Evolutionary conservation across 2,329 filamentous ascomycete genomes (phyloP), one percentile per base, ranked within the genome.

Genomic region (Fusarium redolens): DNA sequence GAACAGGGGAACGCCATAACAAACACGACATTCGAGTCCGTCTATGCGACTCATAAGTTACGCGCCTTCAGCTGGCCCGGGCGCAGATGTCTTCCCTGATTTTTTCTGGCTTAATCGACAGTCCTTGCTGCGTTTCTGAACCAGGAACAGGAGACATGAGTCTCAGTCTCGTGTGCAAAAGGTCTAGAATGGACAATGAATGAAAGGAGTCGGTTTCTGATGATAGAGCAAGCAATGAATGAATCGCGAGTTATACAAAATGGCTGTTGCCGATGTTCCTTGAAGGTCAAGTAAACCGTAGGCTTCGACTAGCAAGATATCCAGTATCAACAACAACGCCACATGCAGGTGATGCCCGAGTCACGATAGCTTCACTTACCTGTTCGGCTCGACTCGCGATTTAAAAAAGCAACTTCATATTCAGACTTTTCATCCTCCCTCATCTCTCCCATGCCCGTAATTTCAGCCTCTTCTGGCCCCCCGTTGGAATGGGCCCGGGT

Each of bases 401-500:
- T 28, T 43, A 41, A 11, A 68, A 40, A 51, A 25, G 7, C 25
- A 31, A 30, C 37, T 35, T 33, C 40, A 41, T 37, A 14, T 51
- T 59, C 45, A 70, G 52, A 35, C 47, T 43, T 40, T 30, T 61
- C 14, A 45, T 40, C 55, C 57, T 60, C 69, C 43, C 61, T 61
- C 61, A 48, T 58, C 45, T 50, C 61, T 65, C 60, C 31, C 43
- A 59, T 41, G 25, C 25, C 45, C 30, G 30, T 55, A 66, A 64
- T 69, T 40, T 73, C 66, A 73, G 67, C 63, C 71, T 68, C 70
- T 52, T 60, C 54, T 70, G 54, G 20, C 44, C 40, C 43, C 52
- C 57, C 45, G 47, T 71, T 76, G 72, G 71, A 75, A 76, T 76
- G 71, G 57, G 62, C 45, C 69, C 70, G 52, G 69, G 65, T 70